Evolutionary conservation across 768 basidiomycete species (phyloP).

Genomic region (Boletus pseudopeckii): DNA sequence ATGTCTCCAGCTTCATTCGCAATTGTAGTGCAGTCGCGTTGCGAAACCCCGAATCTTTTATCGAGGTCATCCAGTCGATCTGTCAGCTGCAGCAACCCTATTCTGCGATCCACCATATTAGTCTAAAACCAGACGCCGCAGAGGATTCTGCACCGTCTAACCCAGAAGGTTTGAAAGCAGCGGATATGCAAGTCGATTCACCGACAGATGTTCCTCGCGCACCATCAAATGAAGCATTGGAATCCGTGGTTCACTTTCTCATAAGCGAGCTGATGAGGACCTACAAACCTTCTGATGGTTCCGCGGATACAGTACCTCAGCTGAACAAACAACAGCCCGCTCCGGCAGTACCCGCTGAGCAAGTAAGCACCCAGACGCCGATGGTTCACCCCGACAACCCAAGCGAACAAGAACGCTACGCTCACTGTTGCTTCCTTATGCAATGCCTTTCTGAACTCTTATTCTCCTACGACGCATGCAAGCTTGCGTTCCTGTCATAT

Average conservation of each 20-base stretch:
- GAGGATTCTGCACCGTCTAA: conserved; percentile 8
- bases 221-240: conserved; percentile 44
- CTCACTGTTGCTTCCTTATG: conserved; percentile 81
- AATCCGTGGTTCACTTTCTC: conserved; percentile 66
- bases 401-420: conserved; percentile 32
- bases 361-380: conserved; percentile 15
- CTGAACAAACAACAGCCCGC: conserved; percentile 13
- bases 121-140: conserved; percentile 43
- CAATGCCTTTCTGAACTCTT: conserved; percentile 88
- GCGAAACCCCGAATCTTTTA: conserved; percentile 74
- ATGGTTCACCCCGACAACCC: conserved; percentile 7
- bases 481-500: conserved; percentile 80
- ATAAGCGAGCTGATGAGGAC: conserved; percentile 65
- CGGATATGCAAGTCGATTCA: conserved; percentile 62
- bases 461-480: conserved; percentile 91
- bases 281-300: conserved; percentile 45
- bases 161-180: conserved; percentile 20
- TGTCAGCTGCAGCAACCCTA: conserved; percentile 73
- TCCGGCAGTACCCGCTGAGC: conserved; percentile 9
- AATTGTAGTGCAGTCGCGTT: conserved; percentile 76
- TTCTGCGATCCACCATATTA: conserved; percentile 53
- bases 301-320: conserved; percentile 16
- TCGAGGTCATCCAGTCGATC: conserved; percentile 65
- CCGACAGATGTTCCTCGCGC: conserved; percentile 22
- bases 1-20: conserved; percentile 70